phyloP scores from a whole-genome alignment of 192 early-diverging fungal species.

The Chytriomyces hyalinus region DNA sequence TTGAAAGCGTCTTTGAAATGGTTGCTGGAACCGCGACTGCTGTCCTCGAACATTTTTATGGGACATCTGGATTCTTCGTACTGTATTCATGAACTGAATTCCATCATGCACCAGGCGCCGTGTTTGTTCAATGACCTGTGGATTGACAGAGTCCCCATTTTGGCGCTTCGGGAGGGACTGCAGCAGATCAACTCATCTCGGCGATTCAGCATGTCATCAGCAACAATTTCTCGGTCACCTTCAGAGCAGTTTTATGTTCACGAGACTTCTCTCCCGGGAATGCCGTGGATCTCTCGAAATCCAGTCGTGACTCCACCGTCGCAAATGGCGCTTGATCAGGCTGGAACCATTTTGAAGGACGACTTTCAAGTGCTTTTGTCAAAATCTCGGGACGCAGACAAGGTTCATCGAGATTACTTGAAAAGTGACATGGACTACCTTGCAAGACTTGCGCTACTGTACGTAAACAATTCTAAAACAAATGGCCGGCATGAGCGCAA shows the following conservation, averaged over 20 bases:
- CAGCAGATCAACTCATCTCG: background rate
- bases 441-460: constrained; percentile 24
- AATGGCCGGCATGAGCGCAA: constrained; percentile 35
- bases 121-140: constrained; percentile 9
- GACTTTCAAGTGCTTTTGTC: constrained; percentile 2
- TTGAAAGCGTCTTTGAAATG: constrained; percentile 20
- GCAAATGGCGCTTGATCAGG: background rate
- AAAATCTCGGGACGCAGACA: constrained; percentile 15
- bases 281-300: constrained; percentile 15
- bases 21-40: constrained; percentile 29
- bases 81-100: constrained; percentile 11
- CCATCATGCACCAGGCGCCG: constrained; percentile 29
- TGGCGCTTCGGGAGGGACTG: background rate
- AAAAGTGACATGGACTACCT: constrained; percentile 39
- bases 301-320: constrained; percentile 7
- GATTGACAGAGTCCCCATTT: constrained; percentile 6
- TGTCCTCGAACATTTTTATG: constrained; percentile 23
- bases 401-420: constrained; percentile 18
- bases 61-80: constrained; percentile 13
- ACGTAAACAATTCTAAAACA: constrained; percentile 33
- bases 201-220: background rate
- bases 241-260: constrained; percentile 10
- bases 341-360: constrained; percentile 6
- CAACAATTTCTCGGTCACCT: background rate
- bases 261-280: constrained; percentile 28